These are phyloP conservation scores for Medicago ruthenica DNA, from an alignment of 306 rosid genomes.

Conservation along the genomic window DNA sequence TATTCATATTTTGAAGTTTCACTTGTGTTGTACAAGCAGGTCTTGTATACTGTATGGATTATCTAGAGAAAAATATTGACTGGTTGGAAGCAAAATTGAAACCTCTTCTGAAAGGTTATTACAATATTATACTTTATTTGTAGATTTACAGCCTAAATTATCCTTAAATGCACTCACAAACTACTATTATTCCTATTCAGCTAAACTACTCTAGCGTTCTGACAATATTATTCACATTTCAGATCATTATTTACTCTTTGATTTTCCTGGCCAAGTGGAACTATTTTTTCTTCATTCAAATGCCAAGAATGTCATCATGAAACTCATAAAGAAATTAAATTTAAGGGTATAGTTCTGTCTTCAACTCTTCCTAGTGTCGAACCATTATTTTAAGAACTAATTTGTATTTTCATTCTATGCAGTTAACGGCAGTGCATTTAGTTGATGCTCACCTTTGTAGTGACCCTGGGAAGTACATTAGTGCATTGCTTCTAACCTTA, in stretches of 20 bases:
- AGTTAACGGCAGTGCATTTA: conserved; percentile 93
- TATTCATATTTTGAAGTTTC: conserved; percentile 39
- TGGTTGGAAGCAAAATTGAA: conserved; percentile 84
- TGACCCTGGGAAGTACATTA: conserved; percentile 93
- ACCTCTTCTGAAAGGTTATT: conserved; percentile 88
- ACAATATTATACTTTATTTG: conserved; percentile 31
- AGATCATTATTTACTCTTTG: conserved; percentile 97
- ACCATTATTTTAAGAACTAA: conserved; percentile 39
- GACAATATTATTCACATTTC: conserved; percentile 50
- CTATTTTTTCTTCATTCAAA: conserved; percentile 86
- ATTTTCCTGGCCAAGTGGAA: conserved; percentile 98
- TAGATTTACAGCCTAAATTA: conserved; percentile 23
- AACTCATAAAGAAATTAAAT: conserved; percentile 73
- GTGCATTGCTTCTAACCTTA: conserved; percentile 86
- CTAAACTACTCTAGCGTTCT: conserved; percentile 28
- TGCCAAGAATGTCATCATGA: conserved; percentile 79
- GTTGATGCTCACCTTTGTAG: conserved; percentile 96
- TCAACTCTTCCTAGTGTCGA: conserved; percentile 37
- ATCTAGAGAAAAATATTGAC: conserved; percentile 89
- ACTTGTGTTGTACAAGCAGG: conserved; percentile 57
- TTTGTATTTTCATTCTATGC: conserved; percentile 56
- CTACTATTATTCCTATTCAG: conserved; percentile 32
- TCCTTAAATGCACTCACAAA: conserved; percentile 29
- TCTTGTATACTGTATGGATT: conserved; percentile 94
- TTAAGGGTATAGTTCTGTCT: conserved; percentile 67